Percentiles rank a stretch among this genome's conserved stretches.
These are phyloP conservation scores for Leucogyrophana mollusca DNA, from an alignment of 768 basidiomycete genomes.

Conservation along the genomic window DNA sequence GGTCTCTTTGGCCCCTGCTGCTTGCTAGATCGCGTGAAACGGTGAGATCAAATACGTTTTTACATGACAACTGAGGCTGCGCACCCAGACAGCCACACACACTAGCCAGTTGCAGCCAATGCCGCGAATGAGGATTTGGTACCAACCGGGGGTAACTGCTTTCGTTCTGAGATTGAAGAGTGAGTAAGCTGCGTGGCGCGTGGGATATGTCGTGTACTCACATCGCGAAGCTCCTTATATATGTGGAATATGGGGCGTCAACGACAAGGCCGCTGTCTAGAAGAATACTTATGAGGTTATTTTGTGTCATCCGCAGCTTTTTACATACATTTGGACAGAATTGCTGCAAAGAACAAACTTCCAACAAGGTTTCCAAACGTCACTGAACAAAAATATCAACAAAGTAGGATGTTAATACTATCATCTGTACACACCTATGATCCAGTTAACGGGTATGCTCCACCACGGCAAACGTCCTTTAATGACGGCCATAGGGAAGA, in stretches of 20 bases:
- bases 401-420: neutral
- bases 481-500: constrained; percentile 66
- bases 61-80: constrained; percentile 18
- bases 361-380: constrained; percentile 69
- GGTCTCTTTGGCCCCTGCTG: constrained; percentile 63
- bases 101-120: constrained; percentile 81
- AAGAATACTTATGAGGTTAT: constrained; percentile 1
- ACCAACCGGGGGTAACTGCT: constrained; percentile 63
- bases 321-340: constrained; percentile 62
- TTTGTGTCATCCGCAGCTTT: neutral
- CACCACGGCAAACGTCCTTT: constrained; percentile 68
- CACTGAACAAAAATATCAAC: constrained; percentile 40
- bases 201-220: constrained; percentile 32
- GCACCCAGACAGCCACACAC: constrained; percentile 69
- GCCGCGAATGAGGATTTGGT: constrained; percentile 71
- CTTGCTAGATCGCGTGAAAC: constrained; percentile 48
- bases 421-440: constrained; percentile 48
- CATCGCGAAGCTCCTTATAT: constrained; percentile 55
- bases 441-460: constrained; percentile 66
- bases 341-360: constrained; percentile 66
- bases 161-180: constrained; percentile 45
- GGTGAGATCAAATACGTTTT: constrained; percentile 1
- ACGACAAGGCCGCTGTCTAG: constrained; percentile 62
- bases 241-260: constrained; percentile 53
- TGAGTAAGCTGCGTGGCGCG: neutral